Conservation (phyloP, 2,329 filamentous ascomycete species). For the Chrysoporthe deuterocubensis region DNA sequence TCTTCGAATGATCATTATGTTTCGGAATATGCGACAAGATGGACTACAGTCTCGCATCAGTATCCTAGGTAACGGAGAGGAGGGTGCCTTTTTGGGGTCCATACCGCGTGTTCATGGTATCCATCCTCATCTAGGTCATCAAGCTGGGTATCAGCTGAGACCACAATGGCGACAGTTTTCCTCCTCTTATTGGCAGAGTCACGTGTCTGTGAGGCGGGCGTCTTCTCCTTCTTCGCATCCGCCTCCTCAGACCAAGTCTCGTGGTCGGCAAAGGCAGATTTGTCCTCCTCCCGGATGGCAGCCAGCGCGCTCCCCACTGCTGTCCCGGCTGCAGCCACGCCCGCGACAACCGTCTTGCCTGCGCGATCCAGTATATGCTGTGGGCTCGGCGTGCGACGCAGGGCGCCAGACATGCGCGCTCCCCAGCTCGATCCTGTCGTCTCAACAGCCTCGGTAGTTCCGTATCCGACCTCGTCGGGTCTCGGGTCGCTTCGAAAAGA, state of each 20-base stretch:
- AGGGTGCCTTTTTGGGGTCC: slow-evolving; percentile 36
- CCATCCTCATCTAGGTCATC: slow-evolving; percentile 63
- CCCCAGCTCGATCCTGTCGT: slow-evolving; percentile 63
- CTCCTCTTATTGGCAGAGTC: slow-evolving; percentile 52
- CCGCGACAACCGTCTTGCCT: slow-evolving; percentile 78
- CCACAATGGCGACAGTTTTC: slow-evolving; percentile 85
- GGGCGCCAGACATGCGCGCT: slow-evolving; percentile 76
- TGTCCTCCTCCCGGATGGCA: slow-evolving; percentile 83
- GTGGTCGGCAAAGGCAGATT: slow-evolving; percentile 79
- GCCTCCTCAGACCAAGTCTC: slow-evolving; percentile 93
- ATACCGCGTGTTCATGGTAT: slow-evolving; percentile 80
- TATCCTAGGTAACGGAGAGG: not conserved
- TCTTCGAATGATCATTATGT: slow-evolving; percentile 71
- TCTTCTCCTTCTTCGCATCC: slow-evolving; percentile 63
- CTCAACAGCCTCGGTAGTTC: slow-evolving; percentile 43
- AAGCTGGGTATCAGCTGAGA: slow-evolving; percentile 74
- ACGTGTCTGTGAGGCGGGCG: slow-evolving; percentile 39
- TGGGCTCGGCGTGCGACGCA: slow-evolving; percentile 82
- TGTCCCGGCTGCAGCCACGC: slow-evolving; percentile 81
- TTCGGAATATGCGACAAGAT: slow-evolving; percentile 88
- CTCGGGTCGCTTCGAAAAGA: slow-evolving; percentile 44
- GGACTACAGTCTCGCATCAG: slow-evolving; percentile 55
- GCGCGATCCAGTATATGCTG: slow-evolving; percentile 87
- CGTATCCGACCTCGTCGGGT: slow-evolving; percentile 46
- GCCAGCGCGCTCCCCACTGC: slow-evolving; percentile 81